Base-by-base conservation (phyloP, 768 basidiomycete genomes). In the Phanerochaete sordida region DNA sequence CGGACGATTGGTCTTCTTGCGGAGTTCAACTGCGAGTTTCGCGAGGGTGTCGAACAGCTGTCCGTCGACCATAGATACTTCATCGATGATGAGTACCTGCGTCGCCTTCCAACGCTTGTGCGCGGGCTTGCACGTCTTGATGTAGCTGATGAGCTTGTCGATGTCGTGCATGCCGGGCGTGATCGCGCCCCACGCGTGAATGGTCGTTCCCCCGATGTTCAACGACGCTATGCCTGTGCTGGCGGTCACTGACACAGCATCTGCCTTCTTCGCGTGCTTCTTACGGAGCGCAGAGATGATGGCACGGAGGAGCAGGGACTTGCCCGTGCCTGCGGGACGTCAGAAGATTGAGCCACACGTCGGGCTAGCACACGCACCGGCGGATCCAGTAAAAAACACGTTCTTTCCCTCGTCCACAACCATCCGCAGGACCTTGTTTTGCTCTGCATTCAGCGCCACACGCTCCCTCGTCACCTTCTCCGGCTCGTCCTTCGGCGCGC, bases 51-150 rank as follows among this genome's bases (percentile, higher is more conserved):
- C 82, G 56, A 87, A 86, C 13, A 84, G 64, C 21, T 77, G 69
- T 1, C 81, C 87, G 64, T 88, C 85, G 15, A 90, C 78, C 88
- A 89, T 89, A 1, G 88, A 88, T 1, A 87, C 86, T 72, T 89
- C 86, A 63, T 89, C 87, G 26, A 89, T 80, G 60, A 90, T 78
- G 53, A 89, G 76, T 1, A 84, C 81, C 63, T 81, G 78, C 1
- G 80, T 82, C 27, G 76, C 73, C 63, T 76, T 77, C 87, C 87
- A 89, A 52, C 85, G 76, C 49, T 78, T 74, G 44, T 76, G 70
- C 1, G 84, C 82, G 55, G 84, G 81, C 62, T 77, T 81, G 58
- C 82, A 84, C 52, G 77, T 79, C 62, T 71, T 74, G 65, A 88
- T 75, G 62, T 78, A 84, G 43, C 61, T 71, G 30, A 83, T 74